Base-by-base conservation (phyloP, 1,284 basidiomycete genomes). In the Malassezia brasiliensis region DNA sequence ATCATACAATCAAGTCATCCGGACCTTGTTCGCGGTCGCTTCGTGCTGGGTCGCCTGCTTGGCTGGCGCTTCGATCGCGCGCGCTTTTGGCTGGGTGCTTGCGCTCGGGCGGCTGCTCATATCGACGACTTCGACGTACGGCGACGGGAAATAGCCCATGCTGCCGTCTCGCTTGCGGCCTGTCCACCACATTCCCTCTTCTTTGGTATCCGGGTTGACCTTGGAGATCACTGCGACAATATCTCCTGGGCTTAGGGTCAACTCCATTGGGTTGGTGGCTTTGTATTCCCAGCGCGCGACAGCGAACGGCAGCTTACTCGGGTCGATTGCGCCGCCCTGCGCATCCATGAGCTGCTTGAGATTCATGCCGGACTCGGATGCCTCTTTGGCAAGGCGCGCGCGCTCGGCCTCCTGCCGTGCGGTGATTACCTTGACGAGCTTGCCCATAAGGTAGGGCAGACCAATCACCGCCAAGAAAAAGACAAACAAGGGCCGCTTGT, bases 391-490 rank as follows among this genome's bases (percentile, higher is more conserved):
- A 31, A 75, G 61, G n/a, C 72, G 65, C 36, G 67, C 63, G 0
- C 75, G 68, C 60, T 77, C 76, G n/a, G 68, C 75, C 31, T 77
- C 75, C 52, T 78, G 77, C 39, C 85, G 82, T 56, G 82, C 82
- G 38, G 83, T 83, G 55, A 96, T 83, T 45, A 89, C 78, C 60
- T 81, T 83, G 63, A 96, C 83, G 60, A 98, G 83, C 67, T 85
- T 85, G 62, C 88, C 83, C 90, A 98, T 96, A 51, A 88, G 84
- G 69, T 87, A 96, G 0, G 93, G 93, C 39, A 98, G 77, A 49
- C 93, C 94, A 68, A 98, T 81, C 50, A 96, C 83, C n/a, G 90
- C 89, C 62, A 96, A 82, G 67, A 99, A 82, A 81, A 98, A 98
- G 62, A 96, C 80, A 68, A 96, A 79, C 37, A 99, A 80, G 0